Percentiles rank a stretch among this genome's conserved stretches.
Evolutionary conservation across 495 filamentous ascomycete species (phyloP).

Genomic region (Immersiella caudata): DNA sequence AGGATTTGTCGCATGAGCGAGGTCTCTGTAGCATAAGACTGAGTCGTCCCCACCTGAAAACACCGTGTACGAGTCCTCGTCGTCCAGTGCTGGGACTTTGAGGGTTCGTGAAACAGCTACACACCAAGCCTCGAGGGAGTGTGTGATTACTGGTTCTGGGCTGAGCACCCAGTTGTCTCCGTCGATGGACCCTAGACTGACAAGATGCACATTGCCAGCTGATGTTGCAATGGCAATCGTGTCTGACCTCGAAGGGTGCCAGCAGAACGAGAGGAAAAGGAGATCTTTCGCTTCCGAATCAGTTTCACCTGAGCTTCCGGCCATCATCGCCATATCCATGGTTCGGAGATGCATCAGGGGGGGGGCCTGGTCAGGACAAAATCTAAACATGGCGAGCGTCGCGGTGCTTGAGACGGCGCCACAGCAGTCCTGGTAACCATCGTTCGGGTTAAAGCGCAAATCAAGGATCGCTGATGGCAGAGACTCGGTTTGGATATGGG

Average conservation of each 20-base stretch:
- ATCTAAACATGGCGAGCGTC: slow-evolving; percentile 64
- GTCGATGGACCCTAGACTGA: slow-evolving; percentile 35
- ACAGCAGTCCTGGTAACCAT: slow-evolving; percentile 52
- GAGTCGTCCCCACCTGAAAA: slow-evolving; percentile 75
- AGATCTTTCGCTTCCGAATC: slow-evolving; percentile 49
- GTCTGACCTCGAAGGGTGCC: slow-evolving; percentile 58
- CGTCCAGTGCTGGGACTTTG: background rate
- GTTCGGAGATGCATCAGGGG: slow-evolving; percentile 40
- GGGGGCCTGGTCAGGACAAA: slow-evolving; percentile 26
- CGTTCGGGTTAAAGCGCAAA: slow-evolving; percentile 72
- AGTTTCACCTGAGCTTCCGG: slow-evolving; percentile 25
- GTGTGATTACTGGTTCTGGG: slow-evolving; percentile 40
- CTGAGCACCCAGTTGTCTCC: slow-evolving; percentile 33
- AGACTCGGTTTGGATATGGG: slow-evolving; percentile 51
- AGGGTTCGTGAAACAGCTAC: slow-evolving; percentile 52
- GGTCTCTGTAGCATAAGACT: slow-evolving; percentile 42
- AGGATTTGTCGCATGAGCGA: slow-evolving; percentile 21
- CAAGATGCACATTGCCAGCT: slow-evolving; percentile 60
- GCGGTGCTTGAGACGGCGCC: slow-evolving; percentile 76
- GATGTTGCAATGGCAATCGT: slow-evolving; percentile 70
- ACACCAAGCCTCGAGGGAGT: slow-evolving; percentile 69
- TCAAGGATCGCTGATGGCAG: slow-evolving; percentile 79
- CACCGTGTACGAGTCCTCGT: slow-evolving; percentile 34
- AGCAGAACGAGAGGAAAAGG: slow-evolving; percentile 72
- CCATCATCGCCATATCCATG: slow-evolving; percentile 31